Percentiles rank a stretch among this genome's conserved stretches.
Conservation (phyloP, 176 grass and related monocot genomes). For the Avena eriantha region DNA sequence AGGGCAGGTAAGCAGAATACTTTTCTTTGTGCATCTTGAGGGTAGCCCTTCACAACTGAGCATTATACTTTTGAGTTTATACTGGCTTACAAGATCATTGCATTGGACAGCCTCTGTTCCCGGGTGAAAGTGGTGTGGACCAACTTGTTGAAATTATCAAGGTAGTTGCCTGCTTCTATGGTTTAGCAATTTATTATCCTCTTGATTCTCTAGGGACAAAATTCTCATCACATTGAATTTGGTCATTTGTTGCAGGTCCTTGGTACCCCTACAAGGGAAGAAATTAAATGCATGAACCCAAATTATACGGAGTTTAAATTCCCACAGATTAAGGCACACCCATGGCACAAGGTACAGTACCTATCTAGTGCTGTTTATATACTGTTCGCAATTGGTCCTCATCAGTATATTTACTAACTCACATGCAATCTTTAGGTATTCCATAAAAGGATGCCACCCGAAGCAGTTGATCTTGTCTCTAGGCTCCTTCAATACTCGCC, state of each 20-base stretch:
- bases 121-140: conserved; percentile 83
- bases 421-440: conserved; percentile 59
- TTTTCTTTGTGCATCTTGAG: background rate
- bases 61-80: background rate
- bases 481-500: conserved; percentile 82
- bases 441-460: conserved; percentile 72
- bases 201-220: background rate
- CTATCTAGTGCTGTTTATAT: conserved; percentile 11
- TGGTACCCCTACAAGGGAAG: conserved; percentile 82
- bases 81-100: conserved; percentile 39
- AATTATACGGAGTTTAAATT: conserved; percentile 84
- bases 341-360: conserved; percentile 76
- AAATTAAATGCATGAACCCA: conserved; percentile 94
- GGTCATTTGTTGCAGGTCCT: conserved; percentile 55
- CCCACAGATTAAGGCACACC: conserved; percentile 84
- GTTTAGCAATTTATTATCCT: background rate
- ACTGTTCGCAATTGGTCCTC: background rate
- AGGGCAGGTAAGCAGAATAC: conserved; percentile 53
- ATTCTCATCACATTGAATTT: conserved; percentile 23
- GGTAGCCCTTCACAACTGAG: background rate
- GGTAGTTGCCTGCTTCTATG: conserved; percentile 39
- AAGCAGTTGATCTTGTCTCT: conserved; percentile 85
- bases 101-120: conserved; percentile 73
- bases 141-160: conserved; percentile 90
- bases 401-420: background rate